Conservation (phyloP, 768 basidiomycete species). For the Suillus decipiens region DNA sequence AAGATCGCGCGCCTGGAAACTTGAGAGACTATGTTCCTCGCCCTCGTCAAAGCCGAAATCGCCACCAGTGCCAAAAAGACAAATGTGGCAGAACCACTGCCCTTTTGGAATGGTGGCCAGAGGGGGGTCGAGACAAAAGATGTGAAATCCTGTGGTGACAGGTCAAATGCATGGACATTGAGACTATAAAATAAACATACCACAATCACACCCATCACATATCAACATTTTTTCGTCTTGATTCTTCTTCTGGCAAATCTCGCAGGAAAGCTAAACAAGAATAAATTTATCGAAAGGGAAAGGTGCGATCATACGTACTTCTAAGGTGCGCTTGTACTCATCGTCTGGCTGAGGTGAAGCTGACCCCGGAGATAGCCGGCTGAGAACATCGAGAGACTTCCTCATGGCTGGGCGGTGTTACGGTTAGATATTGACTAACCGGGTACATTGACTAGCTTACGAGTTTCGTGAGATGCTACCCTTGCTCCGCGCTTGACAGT, state of each 20-base stretch:
- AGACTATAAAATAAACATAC: conserved; percentile 38
- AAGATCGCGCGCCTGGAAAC: conserved; percentile 87
- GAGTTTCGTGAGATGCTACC: conserved; percentile 51
- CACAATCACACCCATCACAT: conserved; percentile 84
- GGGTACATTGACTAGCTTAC: conserved; percentile 29
- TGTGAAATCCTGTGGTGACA: conserved; percentile 79
- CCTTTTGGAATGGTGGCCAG: conserved; percentile 83
- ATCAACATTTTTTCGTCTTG: conserved; percentile 91
- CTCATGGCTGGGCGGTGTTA: conserved; percentile 36
- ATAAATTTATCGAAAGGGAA: conserved; percentile 22
- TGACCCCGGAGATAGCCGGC: conserved; percentile 27
- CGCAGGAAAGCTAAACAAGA: conserved; percentile 72
- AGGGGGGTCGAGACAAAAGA: conserved; percentile 94
- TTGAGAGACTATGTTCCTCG: conserved; percentile 89
- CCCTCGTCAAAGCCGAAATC: conserved; percentile 99
- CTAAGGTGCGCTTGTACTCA: conserved; percentile 48
- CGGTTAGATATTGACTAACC: not conserved
- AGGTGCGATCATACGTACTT: conserved; percentile 44
- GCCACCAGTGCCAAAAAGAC: conserved; percentile 87
- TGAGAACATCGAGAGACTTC: conserved; percentile 21
- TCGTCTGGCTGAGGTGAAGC: conserved; percentile 29
- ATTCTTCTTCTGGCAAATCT: conserved; percentile 90
- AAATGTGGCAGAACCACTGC: conserved; percentile 95
- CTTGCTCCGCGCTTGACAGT: conserved; percentile 55
- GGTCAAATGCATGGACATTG: conserved; percentile 15